Percentiles rank a stretch among this genome's conserved stretches.
These are phyloP conservation scores for Manihot esculenta DNA, from an alignment of 441 rosid species.

Conservation along the genomic window DNA sequence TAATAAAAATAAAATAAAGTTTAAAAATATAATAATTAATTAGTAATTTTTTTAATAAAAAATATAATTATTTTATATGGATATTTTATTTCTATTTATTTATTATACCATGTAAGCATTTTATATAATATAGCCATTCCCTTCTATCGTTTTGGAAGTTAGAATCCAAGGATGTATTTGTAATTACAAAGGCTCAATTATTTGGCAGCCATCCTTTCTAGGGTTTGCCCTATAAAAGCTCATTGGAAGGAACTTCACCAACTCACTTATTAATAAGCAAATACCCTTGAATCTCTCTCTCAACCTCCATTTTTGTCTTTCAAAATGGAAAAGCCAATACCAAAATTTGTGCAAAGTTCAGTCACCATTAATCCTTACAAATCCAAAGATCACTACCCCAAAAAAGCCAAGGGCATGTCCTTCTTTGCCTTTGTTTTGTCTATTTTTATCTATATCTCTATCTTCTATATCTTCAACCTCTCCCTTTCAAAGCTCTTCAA, in stretches of 20 bases:
- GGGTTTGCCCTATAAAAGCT: slow-evolving; percentile 23
- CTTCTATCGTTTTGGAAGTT: too few relatives aligned
- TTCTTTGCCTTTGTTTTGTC: slow-evolving; percentile 44
- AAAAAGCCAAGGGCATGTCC: slow-evolving; percentile 32
- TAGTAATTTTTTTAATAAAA: too few relatives aligned
- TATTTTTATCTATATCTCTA: slow-evolving; percentile 40
- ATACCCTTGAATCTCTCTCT: slow-evolving; percentile 12
- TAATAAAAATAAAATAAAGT: too few relatives aligned
- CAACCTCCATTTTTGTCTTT: neutral
- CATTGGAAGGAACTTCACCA: slow-evolving; percentile 8
- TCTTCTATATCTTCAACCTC: slow-evolving; percentile 46
- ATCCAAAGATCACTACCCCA: slow-evolving; percentile 23
- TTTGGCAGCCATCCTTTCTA: neutral
- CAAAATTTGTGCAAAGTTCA: slow-evolving; percentile 20
- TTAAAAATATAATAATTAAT: too few relatives aligned
- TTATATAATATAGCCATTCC: too few relatives aligned
- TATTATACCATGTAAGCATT: too few relatives aligned
- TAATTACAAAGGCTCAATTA: slow-evolving; percentile 8
- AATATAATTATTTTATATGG: too few relatives aligned
- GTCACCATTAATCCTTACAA: slow-evolving; percentile 23
- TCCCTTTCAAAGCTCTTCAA: slow-evolving; percentile 48
- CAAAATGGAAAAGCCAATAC: slow-evolving; percentile 35
- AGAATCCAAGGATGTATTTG: neutral
- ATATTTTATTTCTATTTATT: too few relatives aligned
- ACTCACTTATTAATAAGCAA: neutral